Percentiles rank a stretch among this genome's conserved stretches.
Conservation (phyloP, 2,329 filamentous ascomycete genomes). For the Phoma herbarum region DNA sequence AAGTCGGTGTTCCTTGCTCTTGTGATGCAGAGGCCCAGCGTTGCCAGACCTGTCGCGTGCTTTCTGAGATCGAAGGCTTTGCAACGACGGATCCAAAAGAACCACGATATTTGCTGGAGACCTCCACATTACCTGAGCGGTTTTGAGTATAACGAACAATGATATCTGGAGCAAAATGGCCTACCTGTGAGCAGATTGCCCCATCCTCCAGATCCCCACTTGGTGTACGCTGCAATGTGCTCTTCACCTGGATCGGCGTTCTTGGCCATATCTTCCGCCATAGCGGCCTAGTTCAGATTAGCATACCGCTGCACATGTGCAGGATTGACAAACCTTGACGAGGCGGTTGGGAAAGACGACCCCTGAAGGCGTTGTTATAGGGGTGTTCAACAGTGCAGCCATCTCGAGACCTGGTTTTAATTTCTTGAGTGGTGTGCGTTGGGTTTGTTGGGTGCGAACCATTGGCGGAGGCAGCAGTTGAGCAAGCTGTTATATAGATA, state of each 20-base stretch:
- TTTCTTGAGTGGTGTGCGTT: background rate
- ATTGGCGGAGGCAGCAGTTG: background rate
- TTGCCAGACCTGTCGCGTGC: conserved; percentile 39
- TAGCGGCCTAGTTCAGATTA: conserved; percentile 33
- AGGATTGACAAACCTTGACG: conserved; percentile 46
- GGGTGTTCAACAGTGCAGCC: conserved; percentile 1
- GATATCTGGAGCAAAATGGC: background rate
- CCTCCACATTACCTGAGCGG: conserved; percentile 65
- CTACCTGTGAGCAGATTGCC: conserved; percentile 61
- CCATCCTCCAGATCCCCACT: conserved; percentile 60
- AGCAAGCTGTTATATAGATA: background rate
- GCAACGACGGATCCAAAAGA: conserved; percentile 15
- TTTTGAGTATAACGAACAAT: background rate
- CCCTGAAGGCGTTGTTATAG: conserved; percentile 33
- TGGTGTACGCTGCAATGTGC: conserved; percentile 58
- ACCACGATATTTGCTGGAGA: conserved; percentile 66
- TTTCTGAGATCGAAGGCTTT: conserved; percentile 47
- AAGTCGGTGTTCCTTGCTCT: conserved; percentile 38
- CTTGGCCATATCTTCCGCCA: conserved; percentile 37
- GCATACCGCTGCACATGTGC: background rate
- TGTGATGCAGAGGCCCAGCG: conserved; percentile 55
- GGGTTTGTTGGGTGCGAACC: background rate
- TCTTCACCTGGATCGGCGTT: conserved; percentile 26
- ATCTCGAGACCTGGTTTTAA: background rate
- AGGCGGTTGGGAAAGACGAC: conserved; percentile 49